Evolutionary conservation across 2,329 filamentous ascomycete species (phyloP), one percentile per base, ranked within the genome.

Genomic region (Stemphylium beticola): DNA sequence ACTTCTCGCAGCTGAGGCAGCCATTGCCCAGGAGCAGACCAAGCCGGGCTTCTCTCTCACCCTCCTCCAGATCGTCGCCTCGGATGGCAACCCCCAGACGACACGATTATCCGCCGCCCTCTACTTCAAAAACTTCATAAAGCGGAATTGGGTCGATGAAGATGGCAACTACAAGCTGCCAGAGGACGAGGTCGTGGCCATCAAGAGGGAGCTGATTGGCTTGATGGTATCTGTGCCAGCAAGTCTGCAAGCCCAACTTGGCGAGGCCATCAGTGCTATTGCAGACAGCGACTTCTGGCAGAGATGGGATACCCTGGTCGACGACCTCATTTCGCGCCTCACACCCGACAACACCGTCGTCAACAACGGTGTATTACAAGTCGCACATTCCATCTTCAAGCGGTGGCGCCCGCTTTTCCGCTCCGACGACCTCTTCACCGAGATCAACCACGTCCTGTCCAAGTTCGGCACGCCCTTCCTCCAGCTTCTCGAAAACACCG

Each of bases 81-180:
- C 89, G 64, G 85, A 87, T 53, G 80, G 84, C 37, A 85, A 89
- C 60, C 87, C 91, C 36, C 78, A 83, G 62, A 93, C 91, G 68
- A 95, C 91, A 57, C 88, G 95, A 59, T 87, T 99, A 37, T 87
- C 93, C 6, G 91, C 90, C 68, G 91, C 95, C 24, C 83, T 99
- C 56, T 95, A 91, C 80, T 99, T 99, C 85, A 99, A 99, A 80
- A 99, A 99, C 81, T 96, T 96, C 77, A 92, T 99, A 72, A 90
- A 90, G 76, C 87, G 90, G 73, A 95, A 92, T 81, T 99, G 96
- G 86, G 91, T 92, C 67, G 91, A 98, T 76, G 93, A 96, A 73
- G 91, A 97, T 78, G 93, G 95, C 72, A 89, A 90, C 76, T 95
- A 99, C 82, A 95, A 93, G 78, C 85, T 99, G 33, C 87, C 90